These are phyloP conservation scores for Phytopythium oedochilum DNA, from an alignment of 352 stramenopile species.

Conservation along the genomic window DNA sequence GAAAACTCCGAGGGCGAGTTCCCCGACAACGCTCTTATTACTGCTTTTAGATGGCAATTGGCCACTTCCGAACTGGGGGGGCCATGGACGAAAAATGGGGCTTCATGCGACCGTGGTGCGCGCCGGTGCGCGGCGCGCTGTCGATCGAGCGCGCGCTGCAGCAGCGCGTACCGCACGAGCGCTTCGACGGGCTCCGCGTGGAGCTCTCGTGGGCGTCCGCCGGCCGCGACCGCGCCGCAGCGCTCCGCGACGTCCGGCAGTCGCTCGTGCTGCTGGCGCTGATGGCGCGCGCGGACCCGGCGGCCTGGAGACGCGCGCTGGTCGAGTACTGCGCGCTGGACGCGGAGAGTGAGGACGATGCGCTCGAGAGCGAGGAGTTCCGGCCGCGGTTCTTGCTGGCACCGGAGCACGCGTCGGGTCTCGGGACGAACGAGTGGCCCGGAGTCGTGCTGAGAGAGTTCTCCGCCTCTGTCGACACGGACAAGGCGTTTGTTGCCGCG, in stretches of 20 bases:
- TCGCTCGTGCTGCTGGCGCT: constrained; percentile 1
- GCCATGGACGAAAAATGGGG: background rate
- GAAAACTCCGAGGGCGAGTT: background rate
- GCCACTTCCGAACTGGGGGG: too few relatives aligned
- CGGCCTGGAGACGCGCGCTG: background rate
- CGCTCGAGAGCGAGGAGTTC: background rate
- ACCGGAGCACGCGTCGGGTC: background rate
- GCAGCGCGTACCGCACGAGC: background rate
- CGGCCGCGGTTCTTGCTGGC: background rate
- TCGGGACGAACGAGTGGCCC: background rate
- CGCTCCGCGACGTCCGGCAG: background rate
- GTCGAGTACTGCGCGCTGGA: background rate
- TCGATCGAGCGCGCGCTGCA: background rate
- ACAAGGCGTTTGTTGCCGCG: background rate
- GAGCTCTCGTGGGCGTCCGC: background rate
- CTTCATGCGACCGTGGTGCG: background rate
- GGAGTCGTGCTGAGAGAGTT: background rate
- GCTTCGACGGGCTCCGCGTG: background rate
- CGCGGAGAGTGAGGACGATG: background rate
- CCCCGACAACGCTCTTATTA: constrained; percentile 1
- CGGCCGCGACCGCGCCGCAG: background rate
- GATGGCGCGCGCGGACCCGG: background rate
- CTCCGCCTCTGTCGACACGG: background rate
- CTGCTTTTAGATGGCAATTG: too few relatives aligned
- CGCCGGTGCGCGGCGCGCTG: background rate